Evolutionary conservation across 2,329 filamentous ascomycete species (phyloP).

Genomic region (Aspergillus ochraceus): DNA sequence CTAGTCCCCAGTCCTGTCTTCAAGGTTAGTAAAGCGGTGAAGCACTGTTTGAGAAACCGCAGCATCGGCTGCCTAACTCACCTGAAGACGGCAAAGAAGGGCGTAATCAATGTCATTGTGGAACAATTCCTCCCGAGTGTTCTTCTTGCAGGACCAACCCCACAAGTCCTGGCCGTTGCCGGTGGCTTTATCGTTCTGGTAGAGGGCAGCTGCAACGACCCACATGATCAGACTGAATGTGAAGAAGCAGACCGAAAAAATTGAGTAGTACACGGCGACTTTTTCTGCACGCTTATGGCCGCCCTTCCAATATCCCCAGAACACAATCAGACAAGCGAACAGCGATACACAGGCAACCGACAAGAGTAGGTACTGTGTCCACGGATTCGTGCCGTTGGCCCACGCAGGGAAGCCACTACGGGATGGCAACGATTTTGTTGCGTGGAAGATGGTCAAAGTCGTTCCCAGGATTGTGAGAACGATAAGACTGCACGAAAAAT

Average conservation of each 20-base stretch:
- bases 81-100: conserved; percentile 85
- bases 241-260: conserved; percentile 92
- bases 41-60: background rate
- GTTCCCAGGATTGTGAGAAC: conserved; percentile 85
- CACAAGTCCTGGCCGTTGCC: conserved; percentile 84
- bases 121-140: conserved; percentile 76
- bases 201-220: conserved; percentile 78
- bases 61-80: conserved; percentile 40
- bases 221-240: conserved; percentile 91
- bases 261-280: conserved; percentile 89
- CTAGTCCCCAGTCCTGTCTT: conserved; percentile 82
- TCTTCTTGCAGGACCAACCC: conserved; percentile 97
- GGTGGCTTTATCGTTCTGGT: conserved; percentile 75
- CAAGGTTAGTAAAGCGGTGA: conserved; percentile 7
- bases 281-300: conserved; percentile 90
- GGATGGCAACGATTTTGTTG: conserved; percentile 71
- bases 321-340: conserved; percentile 72
- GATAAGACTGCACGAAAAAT: conserved; percentile 95
- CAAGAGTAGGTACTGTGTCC: conserved; percentile 87
- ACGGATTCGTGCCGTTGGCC: conserved; percentile 75
- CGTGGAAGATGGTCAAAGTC: conserved; percentile 90
- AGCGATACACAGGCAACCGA: conserved; percentile 79
- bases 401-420: conserved; percentile 83
- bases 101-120: conserved; percentile 79
- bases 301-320: conserved; percentile 82